These are phyloP conservation scores for Phyllosticta capitalensis DNA, from an alignment of 2,329 filamentous ascomycete genomes.

Conservation along the genomic window DNA sequence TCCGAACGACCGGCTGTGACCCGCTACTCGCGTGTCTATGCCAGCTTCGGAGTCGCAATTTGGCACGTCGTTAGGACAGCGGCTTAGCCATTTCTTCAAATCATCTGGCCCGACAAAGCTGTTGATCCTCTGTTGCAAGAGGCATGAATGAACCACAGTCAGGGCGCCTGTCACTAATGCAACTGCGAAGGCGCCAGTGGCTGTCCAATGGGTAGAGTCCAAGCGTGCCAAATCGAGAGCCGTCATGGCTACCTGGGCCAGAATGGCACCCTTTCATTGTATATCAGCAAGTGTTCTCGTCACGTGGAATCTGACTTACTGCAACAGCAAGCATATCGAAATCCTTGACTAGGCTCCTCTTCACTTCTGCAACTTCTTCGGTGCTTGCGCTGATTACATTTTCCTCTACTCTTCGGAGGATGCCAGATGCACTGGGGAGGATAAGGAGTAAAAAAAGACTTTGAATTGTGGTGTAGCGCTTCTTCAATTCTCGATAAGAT, in stretches of 20 bases:
- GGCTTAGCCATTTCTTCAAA: slow-evolving; percentile 12
- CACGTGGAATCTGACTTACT: slow-evolving; percentile 4
- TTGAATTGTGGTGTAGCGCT: too few species aligned
- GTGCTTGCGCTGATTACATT: not conserved
- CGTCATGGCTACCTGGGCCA: slow-evolving; percentile 16
- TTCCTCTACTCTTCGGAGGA: not conserved
- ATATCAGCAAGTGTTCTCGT: not conserved
- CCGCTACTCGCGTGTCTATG: not conserved
- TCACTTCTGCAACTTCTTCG: not conserved
- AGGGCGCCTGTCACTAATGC: slow-evolving; percentile 13
- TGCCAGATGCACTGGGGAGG: too few species aligned
- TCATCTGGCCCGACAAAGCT: slow-evolving; percentile 11
- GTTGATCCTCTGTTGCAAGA: slow-evolving; percentile 10
- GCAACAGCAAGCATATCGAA: slow-evolving; percentile 15
- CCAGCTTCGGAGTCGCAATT: not conserved
- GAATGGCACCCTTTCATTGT: slow-evolving; percentile 15
- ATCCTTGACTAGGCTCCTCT: not conserved
- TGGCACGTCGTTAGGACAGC: not conserved
- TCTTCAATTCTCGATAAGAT: too few species aligned
- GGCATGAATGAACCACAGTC: slow-evolving; percentile 14
- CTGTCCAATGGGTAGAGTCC: slow-evolving; percentile 13
- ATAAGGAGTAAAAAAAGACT: too few species aligned
- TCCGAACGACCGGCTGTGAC: not conserved
- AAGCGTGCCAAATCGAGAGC: slow-evolving; percentile 10
- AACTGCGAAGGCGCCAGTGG: slow-evolving; percentile 12